Base-by-base conservation (phyloP, 2,329 filamentous ascomycete genomes). In the Amesomyces nigricolor region DNA sequence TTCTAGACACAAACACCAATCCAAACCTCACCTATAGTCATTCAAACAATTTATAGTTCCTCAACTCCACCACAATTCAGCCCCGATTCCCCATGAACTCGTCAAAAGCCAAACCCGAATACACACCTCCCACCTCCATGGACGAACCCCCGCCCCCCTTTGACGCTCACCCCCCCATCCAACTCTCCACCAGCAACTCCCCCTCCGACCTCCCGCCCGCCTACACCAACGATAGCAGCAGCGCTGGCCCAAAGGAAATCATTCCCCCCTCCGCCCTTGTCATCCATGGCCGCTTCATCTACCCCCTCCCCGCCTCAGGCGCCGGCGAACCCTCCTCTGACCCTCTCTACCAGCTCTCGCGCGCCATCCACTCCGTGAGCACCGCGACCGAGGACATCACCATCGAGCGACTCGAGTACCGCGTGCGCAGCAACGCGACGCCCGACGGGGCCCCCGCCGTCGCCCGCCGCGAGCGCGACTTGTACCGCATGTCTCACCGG, bases 241-340 rank as follows among this genome's bases (percentile, higher is more conserved):
- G 22, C 42, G 32, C 52, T 8, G 51, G 57, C 35, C 57, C 58
- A 0, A 47, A 61, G 35, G 59, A 61, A 13, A 14, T 56, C 1
- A 38, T 61, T 37, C 56, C 47, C 8, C 60, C 62, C 2, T 35
- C 43, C 19, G 43, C 35, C 17, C 54, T 58, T 10, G 47, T 57
- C 46, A 32, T 63, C 32, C 56, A 57, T 26, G 59, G 59, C 44
- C 59, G 51, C 37, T 58, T 56, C 52, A 51, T 60, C 56, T 58
- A 57, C 51, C 51, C 56, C 13, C 35, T 51, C 7, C 13, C 13
- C 11, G 1, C 50, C 30, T 32, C 40, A 4, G 45, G 38, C 45
- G 40, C 40, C 8, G 45, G 38, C 45, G 46, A 48, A 2, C 22
- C 57, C 16, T 38, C 47, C 39, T 56, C 58, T 2, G 30, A 53